Conservation (phyloP, 1,284 basidiomycete genomes). For the Tilletia setariae region DNA sequence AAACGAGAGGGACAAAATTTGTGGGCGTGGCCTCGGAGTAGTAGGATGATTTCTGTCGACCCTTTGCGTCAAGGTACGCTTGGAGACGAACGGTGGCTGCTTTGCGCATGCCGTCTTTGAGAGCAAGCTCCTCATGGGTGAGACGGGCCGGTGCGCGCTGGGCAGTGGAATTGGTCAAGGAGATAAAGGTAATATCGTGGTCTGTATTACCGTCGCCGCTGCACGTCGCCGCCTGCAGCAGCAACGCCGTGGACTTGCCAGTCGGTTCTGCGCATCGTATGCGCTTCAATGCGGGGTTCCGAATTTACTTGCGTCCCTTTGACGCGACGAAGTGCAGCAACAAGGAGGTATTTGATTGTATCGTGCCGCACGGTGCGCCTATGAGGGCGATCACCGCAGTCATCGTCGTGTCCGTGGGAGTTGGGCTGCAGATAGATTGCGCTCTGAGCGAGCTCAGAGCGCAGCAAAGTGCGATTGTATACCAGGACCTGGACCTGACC, state of each 20-base stretch:
- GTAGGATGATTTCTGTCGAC: neutral
- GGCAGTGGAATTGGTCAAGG: neutral
- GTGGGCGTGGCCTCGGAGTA: neutral
- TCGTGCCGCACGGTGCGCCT: slow-evolving; percentile 1
- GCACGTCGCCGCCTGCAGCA: neutral
- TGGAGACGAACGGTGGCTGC: neutral
- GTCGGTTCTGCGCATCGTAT: neutral
- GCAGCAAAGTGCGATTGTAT: neutral
- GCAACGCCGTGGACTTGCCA: neutral
- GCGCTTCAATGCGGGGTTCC: neutral
- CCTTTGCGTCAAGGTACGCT: neutral
- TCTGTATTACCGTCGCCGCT: neutral
- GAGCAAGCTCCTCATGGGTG: neutral
- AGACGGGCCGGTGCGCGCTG: neutral
- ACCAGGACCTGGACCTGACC: neutral
- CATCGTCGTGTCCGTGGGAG: neutral
- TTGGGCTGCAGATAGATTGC: neutral
- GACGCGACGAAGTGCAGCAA: neutral
- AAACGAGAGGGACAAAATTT: neutral
- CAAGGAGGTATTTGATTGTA: neutral
- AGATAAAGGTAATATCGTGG: neutral
- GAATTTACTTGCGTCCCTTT: neutral
- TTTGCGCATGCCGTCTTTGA: neutral
- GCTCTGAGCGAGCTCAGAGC: neutral
- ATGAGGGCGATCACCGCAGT: slow-evolving; percentile 10